Percentiles rank a stretch among this genome's conserved stretches.
These are phyloP conservation scores for Gentiana dahurica DNA, from an alignment of 257 asterid genomes.

Conservation along the genomic window DNA sequence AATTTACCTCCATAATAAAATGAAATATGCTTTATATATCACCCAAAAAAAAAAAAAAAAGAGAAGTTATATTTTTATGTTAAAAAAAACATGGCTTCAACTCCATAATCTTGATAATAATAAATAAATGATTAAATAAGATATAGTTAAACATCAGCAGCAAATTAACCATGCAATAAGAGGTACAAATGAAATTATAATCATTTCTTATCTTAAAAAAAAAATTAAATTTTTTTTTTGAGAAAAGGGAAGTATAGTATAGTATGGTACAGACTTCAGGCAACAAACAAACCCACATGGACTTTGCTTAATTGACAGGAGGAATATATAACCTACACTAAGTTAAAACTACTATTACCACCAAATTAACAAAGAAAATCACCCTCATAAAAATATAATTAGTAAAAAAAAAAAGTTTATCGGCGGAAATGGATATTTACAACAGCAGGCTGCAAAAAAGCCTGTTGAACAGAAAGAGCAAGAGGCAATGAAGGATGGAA, in stretches of 20 bases:
- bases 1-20: no score
- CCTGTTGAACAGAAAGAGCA: conserved; percentile 85
- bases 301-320: not conserved
- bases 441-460: conserved; percentile 79
- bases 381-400: not conserved
- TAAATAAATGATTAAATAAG: no score
- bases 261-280: not conserved
- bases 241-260: not conserved
- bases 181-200: no score
- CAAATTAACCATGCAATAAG: no score
- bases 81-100: no score
- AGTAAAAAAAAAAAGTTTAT: conserved; percentile 15
- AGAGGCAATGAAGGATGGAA: conserved; percentile 90
- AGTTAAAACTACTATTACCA: not conserved
- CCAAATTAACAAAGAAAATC: no score
- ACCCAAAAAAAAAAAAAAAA: no score
- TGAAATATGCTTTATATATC: no score
- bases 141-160: no score
- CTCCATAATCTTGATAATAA: no score
- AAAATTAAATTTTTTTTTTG: not conserved
- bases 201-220: no score
- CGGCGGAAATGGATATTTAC: conserved; percentile 93
- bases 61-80: no score
- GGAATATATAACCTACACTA: not conserved
- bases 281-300: not conserved